Evolutionary conservation across 495 filamentous ascomycete genomes (phyloP).

Genomic region (Collariella sp.): DNA sequence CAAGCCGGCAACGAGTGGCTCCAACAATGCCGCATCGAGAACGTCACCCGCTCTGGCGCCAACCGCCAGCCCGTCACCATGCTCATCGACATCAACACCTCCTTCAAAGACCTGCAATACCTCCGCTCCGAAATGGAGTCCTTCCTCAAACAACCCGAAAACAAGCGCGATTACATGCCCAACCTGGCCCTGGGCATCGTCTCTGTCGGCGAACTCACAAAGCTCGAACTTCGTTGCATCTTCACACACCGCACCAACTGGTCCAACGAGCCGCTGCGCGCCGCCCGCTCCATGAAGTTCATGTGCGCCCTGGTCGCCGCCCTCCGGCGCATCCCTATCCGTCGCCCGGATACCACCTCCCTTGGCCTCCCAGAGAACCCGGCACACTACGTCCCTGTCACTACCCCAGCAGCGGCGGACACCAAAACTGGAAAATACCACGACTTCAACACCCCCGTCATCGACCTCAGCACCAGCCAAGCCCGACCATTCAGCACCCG

Average conservation of each 20-base stretch:
- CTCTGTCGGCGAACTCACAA: constrained; percentile 61
- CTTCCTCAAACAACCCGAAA: constrained; percentile 54
- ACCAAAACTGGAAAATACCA: no score
- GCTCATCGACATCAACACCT: constrained; percentile 57
- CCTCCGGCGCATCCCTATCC: constrained; percentile 61
- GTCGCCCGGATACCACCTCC: constrained; percentile 50
- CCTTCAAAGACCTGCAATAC: constrained; percentile 59
- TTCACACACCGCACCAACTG: constrained; percentile 55
- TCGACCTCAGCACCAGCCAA: no score
- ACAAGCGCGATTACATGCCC: constrained; percentile 66
- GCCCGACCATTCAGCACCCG: no score
- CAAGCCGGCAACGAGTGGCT: constrained; percentile 71
- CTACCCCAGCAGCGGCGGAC: no score
- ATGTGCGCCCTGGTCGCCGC: constrained; percentile 70
- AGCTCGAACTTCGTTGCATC: constrained; percentile 57
- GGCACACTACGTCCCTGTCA: constrained; percentile 41
- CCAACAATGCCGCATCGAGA: constrained; percentile 68
- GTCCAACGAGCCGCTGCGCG: constrained; percentile 65
- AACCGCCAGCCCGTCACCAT: constrained; percentile 66
- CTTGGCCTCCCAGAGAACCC: constrained; percentile 47
- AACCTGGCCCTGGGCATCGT: constrained; percentile 55
- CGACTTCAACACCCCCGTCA: no score
- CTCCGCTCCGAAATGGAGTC: constrained; percentile 56
- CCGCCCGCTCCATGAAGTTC: constrained; percentile 65
- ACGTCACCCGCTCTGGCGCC: constrained; percentile 61